Percentiles rank a stretch among this genome's conserved stretches.
Evolutionary conservation across 2,329 filamentous ascomycete genomes (phyloP).

Genomic region (Fusarium pseudoanthophilum): DNA sequence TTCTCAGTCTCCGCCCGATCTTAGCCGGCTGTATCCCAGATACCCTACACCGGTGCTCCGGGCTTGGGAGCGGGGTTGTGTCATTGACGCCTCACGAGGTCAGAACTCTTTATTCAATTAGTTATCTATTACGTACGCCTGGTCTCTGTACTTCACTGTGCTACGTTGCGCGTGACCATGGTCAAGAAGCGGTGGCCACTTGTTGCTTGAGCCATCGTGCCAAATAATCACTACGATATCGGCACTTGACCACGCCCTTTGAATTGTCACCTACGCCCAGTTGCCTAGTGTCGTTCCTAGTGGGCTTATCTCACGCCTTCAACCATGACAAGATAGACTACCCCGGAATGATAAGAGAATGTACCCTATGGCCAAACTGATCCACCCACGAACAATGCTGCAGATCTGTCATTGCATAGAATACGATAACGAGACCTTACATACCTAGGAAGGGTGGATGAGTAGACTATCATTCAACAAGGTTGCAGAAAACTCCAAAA

Average conservation of each 20-base stretch:
- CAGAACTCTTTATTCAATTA: slow-evolving; percentile 7
- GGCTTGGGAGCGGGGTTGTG: slow-evolving; percentile 25
- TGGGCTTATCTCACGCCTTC: neutral
- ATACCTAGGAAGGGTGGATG: neutral
- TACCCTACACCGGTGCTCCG: slow-evolving; percentile 35
- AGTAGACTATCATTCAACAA: neutral
- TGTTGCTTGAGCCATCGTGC: neutral
- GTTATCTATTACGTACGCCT: slow-evolving; percentile 29
- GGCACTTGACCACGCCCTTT: slow-evolving; percentile 35
- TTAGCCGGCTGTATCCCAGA: slow-evolving; percentile 43
- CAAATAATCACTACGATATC: slow-evolving; percentile 19
- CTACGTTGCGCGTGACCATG: slow-evolving; percentile 18
- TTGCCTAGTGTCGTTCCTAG: slow-evolving; percentile 17
- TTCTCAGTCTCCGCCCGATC: slow-evolving; percentile 31
- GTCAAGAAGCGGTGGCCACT: slow-evolving; percentile 5
- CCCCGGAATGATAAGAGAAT: slow-evolving; percentile 1
- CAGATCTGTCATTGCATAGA: slow-evolving; percentile 6
- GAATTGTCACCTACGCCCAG: slow-evolving; percentile 31
- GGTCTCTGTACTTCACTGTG: neutral
- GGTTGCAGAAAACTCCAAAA: neutral
- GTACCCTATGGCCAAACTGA: neutral
- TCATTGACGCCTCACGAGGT: slow-evolving; percentile 23
- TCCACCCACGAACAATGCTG: neutral
- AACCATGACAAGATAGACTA: neutral
- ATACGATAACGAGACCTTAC: neutral